These are phyloP conservation scores for Pestalotiopsis sp. DNA, from an alignment of 2,329 filamentous ascomycete species.

Conservation along the genomic window DNA sequence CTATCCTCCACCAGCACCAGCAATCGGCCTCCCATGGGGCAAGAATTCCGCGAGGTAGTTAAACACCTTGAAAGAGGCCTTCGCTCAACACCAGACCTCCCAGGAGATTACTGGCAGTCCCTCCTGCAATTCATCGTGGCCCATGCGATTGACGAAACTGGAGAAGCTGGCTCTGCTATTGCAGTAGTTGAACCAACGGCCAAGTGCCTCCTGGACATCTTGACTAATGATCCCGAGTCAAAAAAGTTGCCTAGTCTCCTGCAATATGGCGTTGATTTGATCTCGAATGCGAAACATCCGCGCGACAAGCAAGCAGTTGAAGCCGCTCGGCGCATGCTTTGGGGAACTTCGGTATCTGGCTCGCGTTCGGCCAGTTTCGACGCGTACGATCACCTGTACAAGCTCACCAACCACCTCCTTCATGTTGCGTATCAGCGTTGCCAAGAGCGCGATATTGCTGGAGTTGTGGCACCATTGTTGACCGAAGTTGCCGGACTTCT, in stretches of 20 bases:
- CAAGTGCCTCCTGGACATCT: conserved; percentile 49
- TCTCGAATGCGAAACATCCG: conserved; percentile 55
- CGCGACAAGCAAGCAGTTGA: conserved; percentile 66
- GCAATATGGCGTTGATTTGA: conserved; percentile 42
- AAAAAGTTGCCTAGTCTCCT: conserved; percentile 30
- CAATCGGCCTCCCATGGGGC: conserved; percentile 55
- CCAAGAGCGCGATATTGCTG: conserved; percentile 38
- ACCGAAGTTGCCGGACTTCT: conserved; percentile 57
- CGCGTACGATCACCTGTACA: conserved; percentile 69
- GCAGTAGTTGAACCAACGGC: conserved; percentile 73
- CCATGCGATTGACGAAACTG: conserved; percentile 63
- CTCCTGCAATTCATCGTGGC: conserved; percentile 61
- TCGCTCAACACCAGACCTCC: conserved; percentile 48
- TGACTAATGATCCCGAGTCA: conserved; percentile 21
- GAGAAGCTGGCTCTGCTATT: conserved; percentile 67
- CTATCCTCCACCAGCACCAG: conserved; percentile 40
- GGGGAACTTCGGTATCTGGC: conserved; percentile 54
- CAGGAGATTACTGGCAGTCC: conserved; percentile 48
- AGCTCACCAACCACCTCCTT: conserved; percentile 57
- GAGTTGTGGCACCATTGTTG: conserved; percentile 49
- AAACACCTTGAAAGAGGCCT: conserved; percentile 69
- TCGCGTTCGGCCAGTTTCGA: conserved; percentile 51
- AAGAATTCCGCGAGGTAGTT: conserved; percentile 71
- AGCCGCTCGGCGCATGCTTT: conserved; percentile 65
- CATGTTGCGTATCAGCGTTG: conserved; percentile 54